Base-by-base conservation (phyloP, 805 yeast genomes). In the Saturnispora mendoncae region DNA sequence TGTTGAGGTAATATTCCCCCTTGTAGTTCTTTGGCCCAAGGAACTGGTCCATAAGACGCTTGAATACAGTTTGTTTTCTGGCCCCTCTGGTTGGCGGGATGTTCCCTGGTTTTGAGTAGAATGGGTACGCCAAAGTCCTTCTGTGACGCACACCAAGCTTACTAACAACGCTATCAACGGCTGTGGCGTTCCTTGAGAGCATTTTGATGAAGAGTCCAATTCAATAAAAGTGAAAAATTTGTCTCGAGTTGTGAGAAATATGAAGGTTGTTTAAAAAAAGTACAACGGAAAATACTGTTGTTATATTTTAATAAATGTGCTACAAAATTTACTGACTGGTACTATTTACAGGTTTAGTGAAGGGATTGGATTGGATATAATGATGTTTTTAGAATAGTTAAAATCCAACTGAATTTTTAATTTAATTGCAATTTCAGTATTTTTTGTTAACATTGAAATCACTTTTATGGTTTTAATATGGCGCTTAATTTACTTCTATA, bases 21-120 rank as follows among this genome's bases (percentile, higher is more conserved):
- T 81, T 80, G 63, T 76, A 76, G 62, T 85, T 86, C 58, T 70
- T 75, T 29, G 90, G 90, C 3, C 97, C 97, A 43, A 87, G 65
- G 64, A 85, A 87, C 49, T 71, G 75, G 50, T 76, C 74, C 73
- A 86, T 66, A 30, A 77, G 76, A 57, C 74, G 69, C 52, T 74
- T 74, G 56, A 81, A 68, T 44, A 72, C 74, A 7, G 83, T 70
- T 48, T 58, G 63, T 39, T 67, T 70, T 45, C 63, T 60, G 46
- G 59, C 55, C 49, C 60, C 45, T 41, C 58, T 50, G 18, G 56
- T 41, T 20, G 60, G 60, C 26, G 62, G 61, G 66, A 66, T 52
- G 58, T 65, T 48, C 45, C 65, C 65, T 41, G 67, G 62, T 44
- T 64, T 66, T n/a, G 69, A 68, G 49, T 72, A 74, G 33, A 60